Evolutionary conservation across 2,329 filamentous ascomycete genomes (phyloP).

Genomic region (Aureobasidium sp.): DNA sequence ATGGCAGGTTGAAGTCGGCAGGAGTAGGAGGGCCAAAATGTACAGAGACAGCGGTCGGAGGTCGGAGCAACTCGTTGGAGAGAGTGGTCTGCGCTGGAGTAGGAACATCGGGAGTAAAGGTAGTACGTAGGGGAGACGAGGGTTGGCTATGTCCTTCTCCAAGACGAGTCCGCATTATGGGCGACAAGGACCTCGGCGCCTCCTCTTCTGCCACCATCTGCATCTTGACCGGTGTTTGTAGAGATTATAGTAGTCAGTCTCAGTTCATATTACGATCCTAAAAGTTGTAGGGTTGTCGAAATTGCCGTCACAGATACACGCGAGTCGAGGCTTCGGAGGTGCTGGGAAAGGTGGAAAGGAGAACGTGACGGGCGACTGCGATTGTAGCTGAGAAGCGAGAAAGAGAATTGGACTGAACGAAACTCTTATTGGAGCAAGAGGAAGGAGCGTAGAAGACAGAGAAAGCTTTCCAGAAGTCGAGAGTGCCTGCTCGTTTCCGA

Average conservation of each 20-base stretch:
- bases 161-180: neutral
- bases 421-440: neutral
- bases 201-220: conserved; percentile 14
- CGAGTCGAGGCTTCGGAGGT: neutral
- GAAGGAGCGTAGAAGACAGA: neutral
- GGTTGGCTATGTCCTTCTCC: conserved; percentile 9
- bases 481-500: neutral
- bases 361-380: neutral
- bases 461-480: neutral
- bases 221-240: neutral
- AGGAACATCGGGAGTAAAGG: conserved; percentile 2
- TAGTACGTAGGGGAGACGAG: conserved; percentile 8
- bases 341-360: neutral
- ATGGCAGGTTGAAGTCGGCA: conserved; percentile 11
- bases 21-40: conserved; percentile 14
- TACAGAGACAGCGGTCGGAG: conserved; percentile 7
- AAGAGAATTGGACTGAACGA: neutral
- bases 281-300: neutral
- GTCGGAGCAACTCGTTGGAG: neutral
- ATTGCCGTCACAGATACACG: neutral
- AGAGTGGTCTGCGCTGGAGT: conserved; percentile 1
- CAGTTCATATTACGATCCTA: conserved; percentile 5
- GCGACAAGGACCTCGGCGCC: conserved; percentile 9
- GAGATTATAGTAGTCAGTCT: neutral
- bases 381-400: neutral